Percentiles rank a stretch among this genome's conserved stretches.
Conservation (phyloP, 2,329 filamentous ascomycete species). For the Penicillium sclerotiorum region DNA sequence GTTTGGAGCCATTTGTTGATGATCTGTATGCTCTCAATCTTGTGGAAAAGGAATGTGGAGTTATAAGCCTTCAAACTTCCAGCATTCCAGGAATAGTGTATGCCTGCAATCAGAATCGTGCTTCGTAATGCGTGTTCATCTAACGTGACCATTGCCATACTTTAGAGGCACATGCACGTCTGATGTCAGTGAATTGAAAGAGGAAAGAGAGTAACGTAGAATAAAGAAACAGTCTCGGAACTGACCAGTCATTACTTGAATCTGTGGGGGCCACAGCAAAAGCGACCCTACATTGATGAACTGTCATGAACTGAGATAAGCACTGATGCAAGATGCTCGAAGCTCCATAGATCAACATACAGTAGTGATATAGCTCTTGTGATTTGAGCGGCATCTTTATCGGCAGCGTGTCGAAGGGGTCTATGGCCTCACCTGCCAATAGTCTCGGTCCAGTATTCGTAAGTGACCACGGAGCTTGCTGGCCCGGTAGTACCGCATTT, state of each 20-base stretch:
- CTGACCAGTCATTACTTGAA: neutral
- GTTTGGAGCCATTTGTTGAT: neutral
- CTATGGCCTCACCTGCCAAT: neutral
- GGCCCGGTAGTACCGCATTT: neutral
- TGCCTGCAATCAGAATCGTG: conserved; percentile 1
- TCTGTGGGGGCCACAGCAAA: neutral
- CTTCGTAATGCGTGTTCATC: conserved; percentile 2
- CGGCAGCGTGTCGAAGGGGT: neutral
- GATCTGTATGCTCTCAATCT: neutral
- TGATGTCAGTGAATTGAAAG: neutral
- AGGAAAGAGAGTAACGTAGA: neutral
- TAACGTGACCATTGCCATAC: neutral
- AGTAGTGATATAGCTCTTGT: conserved; percentile 1
- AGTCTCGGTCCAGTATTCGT: neutral
- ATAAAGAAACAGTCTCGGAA: no score
- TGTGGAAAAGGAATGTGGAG: conserved; percentile 2
- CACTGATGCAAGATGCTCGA: neutral
- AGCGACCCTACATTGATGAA: neutral
- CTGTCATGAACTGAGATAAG: neutral
- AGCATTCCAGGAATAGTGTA: conserved; percentile 1
- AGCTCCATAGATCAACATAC: neutral
- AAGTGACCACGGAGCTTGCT: neutral
- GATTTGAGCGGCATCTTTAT: conserved; percentile 3
- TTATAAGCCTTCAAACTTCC: neutral
- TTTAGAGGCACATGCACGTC: neutral